Evolutionary conservation across 2,329 filamentous ascomycete species (phyloP).

Genomic region (Fusarium newnesense): DNA sequence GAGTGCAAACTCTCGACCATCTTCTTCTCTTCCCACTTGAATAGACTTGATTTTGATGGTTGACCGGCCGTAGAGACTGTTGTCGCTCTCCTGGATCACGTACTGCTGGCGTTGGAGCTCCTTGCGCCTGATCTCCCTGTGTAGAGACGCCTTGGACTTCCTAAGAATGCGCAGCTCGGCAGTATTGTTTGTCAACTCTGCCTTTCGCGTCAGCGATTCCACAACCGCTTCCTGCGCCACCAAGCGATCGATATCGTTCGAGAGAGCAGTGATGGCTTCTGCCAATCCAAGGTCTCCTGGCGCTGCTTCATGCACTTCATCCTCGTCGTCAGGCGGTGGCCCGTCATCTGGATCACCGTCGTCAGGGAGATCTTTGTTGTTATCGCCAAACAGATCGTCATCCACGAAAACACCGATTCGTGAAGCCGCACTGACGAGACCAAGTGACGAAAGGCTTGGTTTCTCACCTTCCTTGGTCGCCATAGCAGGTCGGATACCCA

Average conservation of each 20-base stretch:
- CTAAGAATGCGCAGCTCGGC: slow-evolving; percentile 90
- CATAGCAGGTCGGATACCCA: slow-evolving; percentile 45
- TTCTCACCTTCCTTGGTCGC: slow-evolving; percentile 66
- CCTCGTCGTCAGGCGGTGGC: slow-evolving; percentile 69
- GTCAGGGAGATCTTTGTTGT: slow-evolving; percentile 86
- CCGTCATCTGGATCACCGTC: slow-evolving; percentile 75
- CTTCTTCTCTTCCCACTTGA: slow-evolving; percentile 89
- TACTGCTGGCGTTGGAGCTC: slow-evolving; percentile 97
- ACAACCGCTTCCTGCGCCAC: slow-evolving; percentile 89
- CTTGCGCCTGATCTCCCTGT: slow-evolving; percentile 91
- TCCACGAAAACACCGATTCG: slow-evolving; percentile 93
- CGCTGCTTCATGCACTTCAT: slow-evolving; percentile 92
- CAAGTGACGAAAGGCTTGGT: slow-evolving; percentile 90
- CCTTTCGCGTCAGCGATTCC: slow-evolving; percentile 90
- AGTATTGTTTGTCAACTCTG: slow-evolving; percentile 95
- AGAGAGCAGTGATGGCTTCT: slow-evolving; percentile 90
- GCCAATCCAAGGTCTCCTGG: slow-evolving; percentile 93
- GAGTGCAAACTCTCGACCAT: slow-evolving; percentile 91
- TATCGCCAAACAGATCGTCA: slow-evolving; percentile 91
- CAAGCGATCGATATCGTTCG: slow-evolving; percentile 89
- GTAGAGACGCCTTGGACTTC: slow-evolving; percentile 93
- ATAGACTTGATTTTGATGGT: slow-evolving; percentile 91
- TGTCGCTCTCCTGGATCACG: slow-evolving; percentile 96
- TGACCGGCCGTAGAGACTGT: slow-evolving; percentile 92
- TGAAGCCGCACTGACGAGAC: slow-evolving; percentile 86